Evolutionary conservation across 345 rosid species (phyloP).

Genomic region (Dipteronia dyeriana): DNA sequence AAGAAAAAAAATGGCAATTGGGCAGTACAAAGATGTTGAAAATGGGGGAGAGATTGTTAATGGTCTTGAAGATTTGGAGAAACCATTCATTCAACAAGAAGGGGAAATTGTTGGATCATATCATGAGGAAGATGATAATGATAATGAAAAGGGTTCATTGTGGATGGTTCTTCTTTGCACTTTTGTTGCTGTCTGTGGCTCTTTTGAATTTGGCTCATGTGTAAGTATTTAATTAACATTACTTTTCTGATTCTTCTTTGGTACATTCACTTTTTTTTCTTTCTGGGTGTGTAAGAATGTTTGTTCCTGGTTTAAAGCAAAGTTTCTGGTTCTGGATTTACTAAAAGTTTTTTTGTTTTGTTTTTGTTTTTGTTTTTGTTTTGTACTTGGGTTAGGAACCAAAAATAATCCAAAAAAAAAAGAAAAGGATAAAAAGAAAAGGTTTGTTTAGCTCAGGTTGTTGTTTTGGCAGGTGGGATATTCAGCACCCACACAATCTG

Average conservation of each 20-base stretch:
- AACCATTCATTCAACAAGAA: constrained; percentile 45
- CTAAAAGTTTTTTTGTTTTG: constrained; percentile 25
- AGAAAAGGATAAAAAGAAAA: constrained; percentile 14
- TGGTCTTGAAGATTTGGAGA: constrained; percentile 42
- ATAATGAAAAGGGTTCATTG: constrained; percentile 40
- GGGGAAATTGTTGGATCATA: constrained; percentile 24
- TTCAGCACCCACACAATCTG: constrained; percentile 90
- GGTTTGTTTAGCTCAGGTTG: constrained; percentile 47
- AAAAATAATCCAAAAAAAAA: constrained; percentile 6
- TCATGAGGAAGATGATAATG: constrained; percentile 24
- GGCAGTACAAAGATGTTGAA: constrained; percentile 47
- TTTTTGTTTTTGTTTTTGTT: constrained; percentile 1
- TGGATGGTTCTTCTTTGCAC: constrained; percentile 75
- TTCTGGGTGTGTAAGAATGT: constrained; percentile 3
- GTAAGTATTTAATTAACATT: constrained; percentile 46
- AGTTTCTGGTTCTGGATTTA: constrained; percentile 26
- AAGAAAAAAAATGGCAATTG: constrained; percentile 44
- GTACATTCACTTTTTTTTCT: background rate
- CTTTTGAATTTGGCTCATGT: constrained; percentile 89
- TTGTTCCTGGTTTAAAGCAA: constrained; percentile 24
- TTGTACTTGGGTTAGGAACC: constrained; percentile 27
- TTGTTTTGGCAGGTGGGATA: constrained; percentile 82
- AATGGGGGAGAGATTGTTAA: constrained; percentile 44
- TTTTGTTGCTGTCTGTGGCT: constrained; percentile 82
- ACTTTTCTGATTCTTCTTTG: too few species aligned